Evolutionary conservation across 2,329 filamentous ascomycete species (phyloP), one percentile per base, ranked within the genome.

Genomic region (Colletotrichum spinosum): DNA sequence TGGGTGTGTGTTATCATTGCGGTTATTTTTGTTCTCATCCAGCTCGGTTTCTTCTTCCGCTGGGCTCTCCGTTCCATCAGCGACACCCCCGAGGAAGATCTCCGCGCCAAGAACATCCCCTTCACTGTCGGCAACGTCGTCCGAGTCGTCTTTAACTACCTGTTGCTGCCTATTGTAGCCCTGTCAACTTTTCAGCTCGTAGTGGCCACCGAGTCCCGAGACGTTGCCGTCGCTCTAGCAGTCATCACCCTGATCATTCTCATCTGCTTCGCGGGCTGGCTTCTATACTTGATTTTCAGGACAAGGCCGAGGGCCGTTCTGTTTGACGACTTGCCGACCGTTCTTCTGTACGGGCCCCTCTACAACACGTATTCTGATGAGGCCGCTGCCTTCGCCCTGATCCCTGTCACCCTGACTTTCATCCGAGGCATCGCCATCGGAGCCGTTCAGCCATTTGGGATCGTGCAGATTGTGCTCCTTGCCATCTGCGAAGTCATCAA

Each of bases 341-440:
- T 98, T 8, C 84, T 99, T 2, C 85, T 93, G 1, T 98, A 97
- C 72, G 96, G 96, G 0, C 93, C 96, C 6, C 83, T 99, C 8
- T 99, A 99, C 79, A 99, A 99, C 79, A 99, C 96, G 0, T 98
- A 97, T 76, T 96, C 92, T 33, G 96, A 99, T 76, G 92, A 95
- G 75, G 93, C 94, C 0, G 93, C 95, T 8, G 90, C 93, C 0
- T 99, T 97, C 77, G 94, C 95, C 7, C 84, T 97, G 46, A 89
- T 97, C 17, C 94, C 95, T 1, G 88, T 97, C 13, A 81, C 97
- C 39, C 83, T 98, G 65, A 97, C 92, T 5, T 89, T 97, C 73
- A 81, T 97, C 64, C 90, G 95, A 39, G 95, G 94, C 62, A 89
- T 98, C 69, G 93, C 94, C 17, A 92, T 99, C 70, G 96, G 96